Evolutionary conservation across 169 alveolate species (phyloP), one percentile per base, ranked within the genome.

Genomic region (Theileria annulata): DNA sequence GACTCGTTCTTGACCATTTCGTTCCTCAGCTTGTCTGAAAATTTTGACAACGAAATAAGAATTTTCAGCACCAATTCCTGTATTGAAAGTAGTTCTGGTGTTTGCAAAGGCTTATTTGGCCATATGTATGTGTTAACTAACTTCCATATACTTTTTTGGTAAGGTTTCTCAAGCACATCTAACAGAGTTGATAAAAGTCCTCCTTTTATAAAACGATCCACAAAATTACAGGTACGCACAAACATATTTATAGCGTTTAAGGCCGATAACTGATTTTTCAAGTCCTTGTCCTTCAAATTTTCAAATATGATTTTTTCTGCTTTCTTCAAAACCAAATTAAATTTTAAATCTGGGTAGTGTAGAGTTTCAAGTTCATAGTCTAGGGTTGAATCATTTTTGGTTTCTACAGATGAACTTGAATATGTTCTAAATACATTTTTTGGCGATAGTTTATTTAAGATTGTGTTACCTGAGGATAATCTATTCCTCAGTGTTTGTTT

Each of bases 111-210:
- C n/a, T 67, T 42, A 6, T 37, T 31, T 19, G 86, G 71, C 75
- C 89, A 60, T 1, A 82, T 31, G 81, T 75, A 82, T 19, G 81
- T 54, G 67, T 77, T 42, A 31, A 82, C 35, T 30, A 33, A 27
- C 19, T 60, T 31, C 86, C 85, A 82, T 8, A 82, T 47, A 59
- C 21, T 70, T 71, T 56, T 78, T 54, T 82, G 59, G 60, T 75
- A 66, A 25, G 77, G 88, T 47, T 62, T 78, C 66, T 75, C 71
- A 35, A 82, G 71, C 56, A 82, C 60, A 5, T 25, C 70, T 51
- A 70, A 13, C n/a, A 82, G 74, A 15, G 66, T 19, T 23, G 76
- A 72, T 17, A 71, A 13, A 35, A 74, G 49, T 12, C 59, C 77
- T 28, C 19, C 37, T 10, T 64, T 60, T 12, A 35, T 27, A 47